Evolutionary conservation across 2,329 filamentous ascomycete species (phyloP), one percentile per base, ranked within the genome.

Genomic region (Harringtonia aguacate): DNA sequence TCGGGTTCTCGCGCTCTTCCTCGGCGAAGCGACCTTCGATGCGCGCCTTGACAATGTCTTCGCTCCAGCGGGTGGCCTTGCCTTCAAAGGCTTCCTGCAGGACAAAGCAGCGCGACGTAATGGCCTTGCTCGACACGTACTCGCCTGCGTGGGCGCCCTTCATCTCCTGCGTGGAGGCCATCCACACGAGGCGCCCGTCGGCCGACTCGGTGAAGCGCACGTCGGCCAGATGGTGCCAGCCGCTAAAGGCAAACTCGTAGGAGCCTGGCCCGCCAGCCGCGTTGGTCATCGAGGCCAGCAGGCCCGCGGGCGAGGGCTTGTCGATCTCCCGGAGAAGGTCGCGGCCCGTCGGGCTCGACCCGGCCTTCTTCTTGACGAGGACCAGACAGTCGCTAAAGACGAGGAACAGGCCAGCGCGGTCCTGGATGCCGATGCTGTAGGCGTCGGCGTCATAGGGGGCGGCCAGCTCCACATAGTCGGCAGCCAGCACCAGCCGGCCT

Each of bases 21-120:
- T 95, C 88, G 1, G 84, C 68, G 55, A 94, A 95, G 12, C 89
- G 77, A 7, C 81, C 84, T 62, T 95, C 90, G 14, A 95, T 79
- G 50, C 82, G 79, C 9, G 89, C 88, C 63, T 90, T 94, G 39
- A 81, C 78, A 13, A 95, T 72, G 51, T 97, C 92, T 62, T 97
- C 90, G 24, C 79, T 79, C 62, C 86, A 81, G 48, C 82, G 85
- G 17, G 71, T 67, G 1, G 84, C 86, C 58, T 81, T 89, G 22
- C 80, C 81, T 57, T 94, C 85, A 54, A 90, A 90, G 8, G 75
- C 65, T 42, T 86, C 85, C 41, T 81, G 76, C 1, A 94, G 71
- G 34, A 83, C 62, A 56, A 94, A 84, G 48, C 79, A 83, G 27
- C 81, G 72, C 12, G 81, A 70, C 2, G 80, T 79, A 20, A 73